phyloP scores from a whole-genome alignment of 2,329 filamentous ascomycete species.

The Aspergillus vadensis region DNA sequence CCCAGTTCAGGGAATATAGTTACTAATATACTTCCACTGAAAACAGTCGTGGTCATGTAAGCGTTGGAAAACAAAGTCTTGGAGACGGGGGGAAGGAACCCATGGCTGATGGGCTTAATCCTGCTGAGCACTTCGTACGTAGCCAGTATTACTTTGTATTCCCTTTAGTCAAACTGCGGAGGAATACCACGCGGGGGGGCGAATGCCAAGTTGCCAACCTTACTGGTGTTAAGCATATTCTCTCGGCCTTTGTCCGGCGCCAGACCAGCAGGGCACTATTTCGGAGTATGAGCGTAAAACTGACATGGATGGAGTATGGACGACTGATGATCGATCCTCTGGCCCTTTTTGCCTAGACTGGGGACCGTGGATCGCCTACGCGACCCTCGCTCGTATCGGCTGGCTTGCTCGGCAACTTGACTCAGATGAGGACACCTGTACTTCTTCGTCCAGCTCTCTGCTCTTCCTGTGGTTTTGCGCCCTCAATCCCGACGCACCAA shows the following conservation, averaged over 20 bases:
- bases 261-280: conserved; percentile 18
- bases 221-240: conserved; percentile 43
- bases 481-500: not conserved
- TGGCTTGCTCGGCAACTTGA: conserved; percentile 14
- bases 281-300: conserved; percentile 15
- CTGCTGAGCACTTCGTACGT: not conserved
- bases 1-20: not conserved
- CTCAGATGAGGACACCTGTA: conserved; percentile 13
- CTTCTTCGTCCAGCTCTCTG: not conserved
- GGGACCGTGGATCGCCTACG: conserved; percentile 1
- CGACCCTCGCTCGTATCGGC: conserved; percentile 3
- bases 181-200: conserved; percentile 23
- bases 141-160: not conserved
- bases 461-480: not conserved
- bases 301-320: not conserved
- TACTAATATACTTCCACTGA: too few species aligned
- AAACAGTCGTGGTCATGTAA: not conserved
- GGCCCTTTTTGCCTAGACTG: not conserved
- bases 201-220: conserved; percentile 37
- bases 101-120: not conserved
- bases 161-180: conserved; percentile 10
- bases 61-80: not conserved
- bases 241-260: conserved; percentile 32
- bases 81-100: not conserved
- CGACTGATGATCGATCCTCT: too few species aligned